Conservation (phyloP, 768 basidiomycete species). For the Mycena rebaudengoi region DNA sequence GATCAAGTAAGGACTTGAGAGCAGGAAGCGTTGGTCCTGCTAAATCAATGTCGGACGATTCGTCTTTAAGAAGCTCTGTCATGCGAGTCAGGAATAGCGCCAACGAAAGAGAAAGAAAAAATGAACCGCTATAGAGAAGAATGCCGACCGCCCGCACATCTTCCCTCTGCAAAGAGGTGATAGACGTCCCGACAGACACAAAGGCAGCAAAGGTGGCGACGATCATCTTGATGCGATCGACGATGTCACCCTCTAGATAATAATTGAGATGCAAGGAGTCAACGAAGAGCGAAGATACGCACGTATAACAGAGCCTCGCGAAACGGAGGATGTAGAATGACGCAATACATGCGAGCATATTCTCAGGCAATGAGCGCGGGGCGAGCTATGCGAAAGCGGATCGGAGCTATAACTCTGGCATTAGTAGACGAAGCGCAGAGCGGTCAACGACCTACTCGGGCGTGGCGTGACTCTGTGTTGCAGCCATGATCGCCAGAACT, state of each 20-base stretch:
- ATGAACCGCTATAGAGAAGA: conserved; percentile 77
- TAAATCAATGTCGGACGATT: conserved; percentile 80
- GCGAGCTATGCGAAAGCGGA: conserved; percentile 51
- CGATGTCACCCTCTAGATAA: conserved; percentile 55
- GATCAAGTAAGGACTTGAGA: conserved; percentile 77
- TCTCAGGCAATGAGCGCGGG: conserved; percentile 75
- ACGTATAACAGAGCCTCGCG: conserved; percentile 64
- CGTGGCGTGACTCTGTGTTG: conserved; percentile 41
- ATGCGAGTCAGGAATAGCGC: neutral
- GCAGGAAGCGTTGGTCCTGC: conserved; percentile 83
- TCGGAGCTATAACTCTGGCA: conserved; percentile 39
- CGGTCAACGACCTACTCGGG: conserved; percentile 27
- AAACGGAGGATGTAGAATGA: conserved; percentile 67
- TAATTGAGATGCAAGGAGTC: conserved; percentile 10
- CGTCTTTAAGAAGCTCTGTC: conserved; percentile 85
- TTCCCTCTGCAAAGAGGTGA: conserved; percentile 66
- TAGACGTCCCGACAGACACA: conserved; percentile 62
- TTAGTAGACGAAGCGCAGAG: neutral
- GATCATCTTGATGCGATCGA: conserved; percentile 72
- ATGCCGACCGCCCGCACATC: conserved; percentile 84
- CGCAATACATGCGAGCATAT: conserved; percentile 86
- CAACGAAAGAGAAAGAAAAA: neutral
- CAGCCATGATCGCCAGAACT: conserved; percentile 67
- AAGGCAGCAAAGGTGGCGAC: conserved; percentile 70
- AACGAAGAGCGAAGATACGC: conserved; percentile 20